Base-by-base conservation (phyloP, 768 basidiomycete genomes). In the Auriscalpium microsporum region DNA sequence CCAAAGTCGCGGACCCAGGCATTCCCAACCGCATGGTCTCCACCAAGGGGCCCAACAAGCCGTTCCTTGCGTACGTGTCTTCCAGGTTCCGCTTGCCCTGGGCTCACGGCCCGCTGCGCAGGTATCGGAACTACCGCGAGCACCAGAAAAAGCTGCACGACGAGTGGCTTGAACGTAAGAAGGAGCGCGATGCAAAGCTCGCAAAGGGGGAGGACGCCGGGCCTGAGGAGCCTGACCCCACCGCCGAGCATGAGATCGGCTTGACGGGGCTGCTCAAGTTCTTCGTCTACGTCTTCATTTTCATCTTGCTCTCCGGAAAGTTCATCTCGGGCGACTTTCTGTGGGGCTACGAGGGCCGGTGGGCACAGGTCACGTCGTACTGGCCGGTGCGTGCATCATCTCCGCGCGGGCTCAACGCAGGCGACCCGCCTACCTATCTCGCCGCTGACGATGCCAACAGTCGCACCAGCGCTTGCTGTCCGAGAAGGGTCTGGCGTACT, bases 261-360 rank as follows among this genome's bases (percentile, higher is more conserved):
- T 58, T 82, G 40, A 64, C 79, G 35, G 84, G 81, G 21, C 65
- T 91, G 48, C 68, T 91, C 65, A 90, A 87, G 68, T 85, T 90
- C 66, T 60, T 88, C 38, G 56, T 87, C 49, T 79, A 80, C 60
- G 50, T 79, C 2, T 52, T 83, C 19, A 61, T 88, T 50, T 69
- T 83, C 58, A 57, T 78, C 40, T 64, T 80, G 1, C 72, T 90
- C 34, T 78, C 84, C 37, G 86, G 92, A 53, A 87, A 87, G 66
- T 92, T 94, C 70, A 73, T 94, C 65, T 90, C 90, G 0, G 89
- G 86, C n/a, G 90, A 85, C 65, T 90, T 82, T 66, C 70, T 82
- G 19, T 96, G 92, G 91, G 90, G 93, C 59, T 81, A 84, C 63
- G 76, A 86, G 58, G 79, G 78, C 58, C 81, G 81, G 66, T 86